Percentiles rank a stretch among this genome's conserved stretches.
These are phyloP conservation scores for Salmacisia buchloeana DNA, from an alignment of 1,284 basidiomycete genomes.

Conservation along the genomic window DNA sequence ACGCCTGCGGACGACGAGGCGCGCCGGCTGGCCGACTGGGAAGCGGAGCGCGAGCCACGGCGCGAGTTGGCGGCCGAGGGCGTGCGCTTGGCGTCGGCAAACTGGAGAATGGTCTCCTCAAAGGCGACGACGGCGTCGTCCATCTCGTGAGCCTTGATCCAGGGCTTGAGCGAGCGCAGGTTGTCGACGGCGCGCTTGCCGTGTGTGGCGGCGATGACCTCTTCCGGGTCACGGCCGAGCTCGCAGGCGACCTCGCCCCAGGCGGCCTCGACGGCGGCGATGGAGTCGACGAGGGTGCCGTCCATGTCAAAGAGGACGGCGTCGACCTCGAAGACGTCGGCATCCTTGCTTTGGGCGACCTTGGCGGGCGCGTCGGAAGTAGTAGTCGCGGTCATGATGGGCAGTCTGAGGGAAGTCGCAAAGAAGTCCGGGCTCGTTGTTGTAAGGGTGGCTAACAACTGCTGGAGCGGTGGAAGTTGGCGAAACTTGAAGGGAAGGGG, in stretches of 20 bases:
- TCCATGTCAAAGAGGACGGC: constrained; percentile 68
- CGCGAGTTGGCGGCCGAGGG: constrained; percentile 26
- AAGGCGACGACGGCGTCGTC: constrained; percentile 10
- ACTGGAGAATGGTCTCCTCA: constrained; percentile 9
- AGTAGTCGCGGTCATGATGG: constrained; percentile 1
- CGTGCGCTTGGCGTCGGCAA: constrained; percentile 25
- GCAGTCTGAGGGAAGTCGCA: no score
- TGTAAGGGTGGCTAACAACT: no score
- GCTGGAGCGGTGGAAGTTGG: no score
- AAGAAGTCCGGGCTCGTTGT: no score
- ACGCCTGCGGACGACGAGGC: constrained; percentile 54
- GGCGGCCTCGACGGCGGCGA: constrained; percentile 70
- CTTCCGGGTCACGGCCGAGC: constrained; percentile 62
- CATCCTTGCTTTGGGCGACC: constrained; percentile 2
- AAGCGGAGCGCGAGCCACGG: constrained; percentile 51
- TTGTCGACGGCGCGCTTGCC: constrained; percentile 69
- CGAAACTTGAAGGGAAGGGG: no score
- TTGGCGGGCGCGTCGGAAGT: not conserved
- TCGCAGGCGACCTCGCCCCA: constrained; percentile 70
- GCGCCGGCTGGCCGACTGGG: constrained; percentile 17
- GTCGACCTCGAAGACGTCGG: constrained; percentile 56
- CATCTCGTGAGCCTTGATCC: constrained; percentile 52
- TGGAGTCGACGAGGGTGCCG: constrained; percentile 65
- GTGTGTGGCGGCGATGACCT: constrained; percentile 60
- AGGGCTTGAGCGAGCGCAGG: constrained; percentile 60